Evolutionary conservation across 768 basidiomycete species (phyloP).

Genomic region (Pholiota microspora): DNA sequence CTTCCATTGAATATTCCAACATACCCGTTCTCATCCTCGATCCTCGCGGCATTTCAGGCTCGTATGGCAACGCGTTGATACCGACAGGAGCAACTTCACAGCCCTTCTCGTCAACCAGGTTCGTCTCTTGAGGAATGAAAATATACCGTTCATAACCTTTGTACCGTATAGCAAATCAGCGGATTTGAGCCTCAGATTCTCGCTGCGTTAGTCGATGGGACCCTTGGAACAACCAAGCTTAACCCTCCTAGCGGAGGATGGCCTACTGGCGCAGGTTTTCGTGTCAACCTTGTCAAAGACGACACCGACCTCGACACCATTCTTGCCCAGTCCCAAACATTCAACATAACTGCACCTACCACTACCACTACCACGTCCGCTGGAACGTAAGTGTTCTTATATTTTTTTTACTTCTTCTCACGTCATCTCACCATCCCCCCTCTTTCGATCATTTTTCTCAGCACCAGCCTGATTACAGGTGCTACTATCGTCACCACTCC

Average conservation of each 20-base stretch:
- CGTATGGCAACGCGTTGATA: constrained; percentile 61
- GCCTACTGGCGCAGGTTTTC: constrained; percentile 58
- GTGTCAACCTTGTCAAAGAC: constrained; percentile 67
- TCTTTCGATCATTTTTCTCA: neutral
- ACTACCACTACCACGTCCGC: constrained; percentile 17
- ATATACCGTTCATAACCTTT: constrained; percentile 1
- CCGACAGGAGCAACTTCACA: constrained; percentile 70
- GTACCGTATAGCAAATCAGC: constrained; percentile 29
- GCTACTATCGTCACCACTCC: constrained; percentile 1
- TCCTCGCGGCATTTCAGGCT: constrained; percentile 32
- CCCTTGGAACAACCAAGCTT: constrained; percentile 33
- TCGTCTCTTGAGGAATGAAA: constrained; percentile 12
- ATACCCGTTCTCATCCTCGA: neutral
- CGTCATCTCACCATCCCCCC: neutral
- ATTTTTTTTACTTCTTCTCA: constrained; percentile 1
- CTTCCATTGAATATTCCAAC: constrained; percentile 1
- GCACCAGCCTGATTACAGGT: neutral
- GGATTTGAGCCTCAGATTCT: constrained; percentile 47
- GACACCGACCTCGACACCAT: constrained; percentile 46
- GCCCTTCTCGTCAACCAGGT: constrained; percentile 67
- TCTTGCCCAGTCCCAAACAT: constrained; percentile 69
- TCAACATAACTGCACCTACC: constrained; percentile 37
- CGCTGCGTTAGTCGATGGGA: constrained; percentile 52
- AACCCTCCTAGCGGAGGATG: constrained; percentile 64
- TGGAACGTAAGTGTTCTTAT: constrained; percentile 19